These are phyloP conservation scores for Solanum phureja DNA, from an alignment of 257 asterid genomes.

Conservation along the genomic window DNA sequence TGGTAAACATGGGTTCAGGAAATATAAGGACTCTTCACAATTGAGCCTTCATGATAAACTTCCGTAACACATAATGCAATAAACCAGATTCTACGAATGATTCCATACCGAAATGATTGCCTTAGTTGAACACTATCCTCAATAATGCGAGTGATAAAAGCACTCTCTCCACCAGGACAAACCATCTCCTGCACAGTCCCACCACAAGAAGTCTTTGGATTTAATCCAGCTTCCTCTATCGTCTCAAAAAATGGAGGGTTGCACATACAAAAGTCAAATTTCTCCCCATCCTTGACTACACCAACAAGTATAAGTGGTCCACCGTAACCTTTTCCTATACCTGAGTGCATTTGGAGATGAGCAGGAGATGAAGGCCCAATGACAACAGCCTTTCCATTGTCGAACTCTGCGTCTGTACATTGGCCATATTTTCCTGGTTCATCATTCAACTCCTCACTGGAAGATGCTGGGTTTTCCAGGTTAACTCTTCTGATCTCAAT, in stretches of 20 bases:
- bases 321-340: slow-evolving; percentile 11
- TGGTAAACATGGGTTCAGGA: slow-evolving; percentile 12
- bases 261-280: slow-evolving; percentile 91
- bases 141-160: slow-evolving; percentile 65
- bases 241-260: slow-evolving; percentile 94
- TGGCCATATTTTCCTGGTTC: slow-evolving; percentile 9
- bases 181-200: slow-evolving; percentile 91
- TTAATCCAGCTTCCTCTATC: slow-evolving; percentile 83
- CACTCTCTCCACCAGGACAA: slow-evolving; percentile 78
- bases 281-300: slow-evolving; percentile 64
- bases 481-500: slow-evolving; percentile 67
- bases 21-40: neutral
- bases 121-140: slow-evolving; percentile 64
- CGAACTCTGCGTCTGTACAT: neutral
- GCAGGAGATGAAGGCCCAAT: slow-evolving; percentile 7
- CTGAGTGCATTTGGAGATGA: slow-evolving; percentile 7
- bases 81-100: neutral
- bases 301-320: slow-evolving; percentile 59
- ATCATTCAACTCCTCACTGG: slow-evolving; percentile 10
- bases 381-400: slow-evolving; percentile 1
- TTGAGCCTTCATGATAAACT: neutral
- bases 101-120: slow-evolving; percentile 49
- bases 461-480: neutral
- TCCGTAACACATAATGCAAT: neutral
- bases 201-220: slow-evolving; percentile 94